phyloP scores from a whole-genome alignment of 352 stramenopile genomes.

The Phytophthora fragariae region DNA sequence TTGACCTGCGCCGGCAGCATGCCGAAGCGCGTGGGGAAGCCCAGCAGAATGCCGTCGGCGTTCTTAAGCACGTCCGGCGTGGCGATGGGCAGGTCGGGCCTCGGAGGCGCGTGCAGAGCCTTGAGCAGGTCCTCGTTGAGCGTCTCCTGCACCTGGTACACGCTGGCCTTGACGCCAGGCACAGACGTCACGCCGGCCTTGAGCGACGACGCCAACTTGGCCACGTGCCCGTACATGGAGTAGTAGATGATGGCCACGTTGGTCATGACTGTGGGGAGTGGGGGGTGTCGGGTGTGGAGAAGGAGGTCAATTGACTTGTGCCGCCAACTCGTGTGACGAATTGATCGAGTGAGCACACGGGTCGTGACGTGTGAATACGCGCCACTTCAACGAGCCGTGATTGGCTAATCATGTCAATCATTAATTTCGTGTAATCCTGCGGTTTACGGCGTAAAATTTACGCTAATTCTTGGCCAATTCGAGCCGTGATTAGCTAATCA shows the following conservation, averaged over 20 bases:
- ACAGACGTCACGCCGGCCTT: conserved; percentile 66
- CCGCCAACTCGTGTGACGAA: background rate
- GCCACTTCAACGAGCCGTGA: conserved; percentile 15
- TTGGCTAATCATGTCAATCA: background rate
- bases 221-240: conserved; percentile 87
- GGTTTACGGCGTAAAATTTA: background rate
- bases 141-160: conserved; percentile 84
- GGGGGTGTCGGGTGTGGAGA: conserved; percentile 2
- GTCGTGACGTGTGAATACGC: too few species aligned
- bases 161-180: conserved; percentile 55
- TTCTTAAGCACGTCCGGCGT: conserved; percentile 66
- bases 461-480: background rate
- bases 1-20: conserved; percentile 87
- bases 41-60: conserved; percentile 86
- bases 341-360: background rate
- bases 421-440: background rate
- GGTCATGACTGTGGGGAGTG: conserved; percentile 25
- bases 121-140: conserved; percentile 75
- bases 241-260: conserved; percentile 87
- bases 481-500: background rate
- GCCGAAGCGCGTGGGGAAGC: conserved; percentile 84
- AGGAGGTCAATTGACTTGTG: background rate
- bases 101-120: conserved; percentile 74
- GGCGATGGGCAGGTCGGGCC: conserved; percentile 63
- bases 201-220: conserved; percentile 68